Base-by-base conservation (phyloP, 2,329 filamentous ascomycete species). In the Podosphaera aphanis region DNA sequence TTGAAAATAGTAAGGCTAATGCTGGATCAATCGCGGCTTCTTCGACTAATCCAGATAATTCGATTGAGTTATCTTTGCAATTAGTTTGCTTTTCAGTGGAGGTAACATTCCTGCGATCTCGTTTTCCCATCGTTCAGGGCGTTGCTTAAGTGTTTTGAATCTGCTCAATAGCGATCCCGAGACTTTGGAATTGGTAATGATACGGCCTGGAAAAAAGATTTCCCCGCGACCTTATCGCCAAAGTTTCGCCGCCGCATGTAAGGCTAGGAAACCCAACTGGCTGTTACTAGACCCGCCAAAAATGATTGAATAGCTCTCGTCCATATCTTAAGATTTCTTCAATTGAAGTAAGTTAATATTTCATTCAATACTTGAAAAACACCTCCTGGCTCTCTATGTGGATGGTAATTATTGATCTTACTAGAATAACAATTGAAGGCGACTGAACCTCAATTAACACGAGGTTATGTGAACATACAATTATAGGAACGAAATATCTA, bases 1-100 rank as follows among this genome's bases (percentile, higher is more conserved):
- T 66, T 47, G 77, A 70, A 63, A 85, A 85, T 35, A 85, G 68
- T 49, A 77, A 75, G 56, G 77, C 69, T 52, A 85, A 66, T 47
- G 68, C 64, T 59, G 79, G 77, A 65, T 85, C 79, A 49, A 84
- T 66, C 49, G 68, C 66, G 60, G 71, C 71, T 40, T 55, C 52
- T 21, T 55, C 48, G 10, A 49, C 49, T 10, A 53, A n/a, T 46
- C 64, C 57, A 33, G 61, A 51, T 48, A 59, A 56, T 48, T 53
- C 54, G 27, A 46, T 49, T 13, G 29, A 13, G 29, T 33, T n/a
- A 33, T 33, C 38, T 45, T 47, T 48, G 37, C 47, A 47, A 48
- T 50, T 47, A 37, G 39, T 43, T 42, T 51, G 47, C 33, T 51
- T 52, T 46, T 55, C 50, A 35, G 42, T 42, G 25, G 33, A 47